Base-by-base conservation (phyloP, 768 basidiomycete genomes). In the Paxillus involutus region DNA sequence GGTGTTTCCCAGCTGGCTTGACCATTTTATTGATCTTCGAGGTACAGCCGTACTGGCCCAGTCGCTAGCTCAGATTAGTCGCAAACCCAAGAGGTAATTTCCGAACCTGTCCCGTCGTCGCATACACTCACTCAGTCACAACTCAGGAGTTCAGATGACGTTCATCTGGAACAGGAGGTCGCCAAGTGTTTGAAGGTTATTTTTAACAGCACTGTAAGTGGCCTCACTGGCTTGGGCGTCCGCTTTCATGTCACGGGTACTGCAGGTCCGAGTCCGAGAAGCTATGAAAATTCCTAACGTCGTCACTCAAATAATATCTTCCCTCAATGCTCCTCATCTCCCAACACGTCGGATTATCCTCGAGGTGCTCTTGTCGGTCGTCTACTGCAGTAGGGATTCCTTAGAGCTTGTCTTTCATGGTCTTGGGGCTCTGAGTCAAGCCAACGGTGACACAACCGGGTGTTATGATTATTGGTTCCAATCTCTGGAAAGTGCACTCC, bases 381-480 rank as follows among this genome's bases (percentile, higher is more conserved):
- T 84, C 32, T 85, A 87, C 63, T 87, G 76, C 73, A 81, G 85
- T 62, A 79, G 80, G 24, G 77, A 82, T 52, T 80, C 80, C 1
- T 79, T 87, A 48, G 75, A 78, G 47, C 77, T 87, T 26, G 92
- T 98, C 47, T 70, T 95, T 9, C 74, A 81, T 37, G 93, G 85
- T 9, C 76, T 98, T 14, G 88, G 90, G 63, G 74, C 78, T 11
- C 80, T 94, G 36, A 93, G 90, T 66, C 67, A 78, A 24, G 72
- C 82, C 5, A 91, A 91, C 58, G 66, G 74, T 49, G 73, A 79
- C 49, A 81, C 77, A 13, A 76, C 77, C 19, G 81, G 82, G 32
- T 81, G 76, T 49, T 98, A 92, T 67, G 86, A 85, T 57, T 94
- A 84, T 62, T 98, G 94, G 95, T 91, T 98, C 66, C 87, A 85